Evolutionary conservation across 2,329 filamentous ascomycete genomes (phyloP), one percentile per base, ranked within the genome.

Genomic region (Macroventuria anomochaeta): DNA sequence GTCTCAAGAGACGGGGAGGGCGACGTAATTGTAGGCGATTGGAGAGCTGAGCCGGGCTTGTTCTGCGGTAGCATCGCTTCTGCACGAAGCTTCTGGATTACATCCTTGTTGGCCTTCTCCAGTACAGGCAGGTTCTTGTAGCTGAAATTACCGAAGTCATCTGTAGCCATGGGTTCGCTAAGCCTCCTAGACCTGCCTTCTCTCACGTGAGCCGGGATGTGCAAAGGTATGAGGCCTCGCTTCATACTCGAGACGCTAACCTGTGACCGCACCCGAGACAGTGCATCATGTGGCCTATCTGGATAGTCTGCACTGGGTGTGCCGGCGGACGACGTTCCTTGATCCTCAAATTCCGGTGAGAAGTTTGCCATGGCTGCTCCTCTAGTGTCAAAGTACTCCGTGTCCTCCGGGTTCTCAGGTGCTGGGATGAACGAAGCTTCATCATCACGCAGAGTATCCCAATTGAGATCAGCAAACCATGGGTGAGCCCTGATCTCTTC

Each of bases 91-190:
- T 97, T 97, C 67, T 97, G 93, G 26, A 99, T 96, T 25, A 97
- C 92, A 67, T 99, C 95, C 72, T 99, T 99, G 76, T 99, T 99
- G 48, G 95, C 95, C 75, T 97, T 97, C 68, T 97, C 95, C 15
- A 99, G 81, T 17, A 97, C 93, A 0, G 93, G 93, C 41, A 99
- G 79, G 66, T 99, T 99, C 78, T 99, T 99, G 81, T 96, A 99
- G 32, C 91, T 86, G 75, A 99, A 99, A 58, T 86, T 92, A 26
- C 95, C 95, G 79, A 99, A 99, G 71, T 99, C 96, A 73, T 99
- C 95, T 0, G 88, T 83, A 26, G 86, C 84, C 13, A 93, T 87
- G 1, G 95, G 95, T 74, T 99, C 95, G 73, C 93, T 97, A 32
- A 97, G 81, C 63, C 95, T 84, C 59, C 95, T 85, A 63, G 86